Evolutionary conservation across 345 rosid genomes (phyloP).

Genomic region (Rhizophora apiculata): DNA sequence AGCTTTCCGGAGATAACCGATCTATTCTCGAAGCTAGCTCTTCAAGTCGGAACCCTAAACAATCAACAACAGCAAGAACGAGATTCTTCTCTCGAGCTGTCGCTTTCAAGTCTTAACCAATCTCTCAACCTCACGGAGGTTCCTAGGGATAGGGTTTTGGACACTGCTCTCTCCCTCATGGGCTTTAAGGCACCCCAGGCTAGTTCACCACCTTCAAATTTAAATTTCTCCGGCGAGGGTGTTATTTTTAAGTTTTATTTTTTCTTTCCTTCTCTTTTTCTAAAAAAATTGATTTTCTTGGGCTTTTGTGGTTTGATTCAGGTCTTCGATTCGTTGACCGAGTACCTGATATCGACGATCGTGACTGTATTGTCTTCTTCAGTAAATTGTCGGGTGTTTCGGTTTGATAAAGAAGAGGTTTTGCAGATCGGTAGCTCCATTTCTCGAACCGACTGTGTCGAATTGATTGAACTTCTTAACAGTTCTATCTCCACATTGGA

Average conservation of each 20-base stretch:
- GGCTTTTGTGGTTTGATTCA: slow-evolving; percentile 14
- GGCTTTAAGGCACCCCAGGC: slow-evolving; percentile 76
- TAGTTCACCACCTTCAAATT: neutral
- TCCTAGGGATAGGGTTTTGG: slow-evolving; percentile 51
- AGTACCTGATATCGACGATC: slow-evolving; percentile 55
- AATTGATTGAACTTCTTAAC: slow-evolving; percentile 42
- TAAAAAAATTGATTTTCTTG: neutral
- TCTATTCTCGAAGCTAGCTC: slow-evolving; percentile 51
- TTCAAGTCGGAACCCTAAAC: slow-evolving; percentile 27
- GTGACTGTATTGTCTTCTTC: slow-evolving; percentile 53
- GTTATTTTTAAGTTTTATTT: neutral
- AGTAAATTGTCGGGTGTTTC: slow-evolving; percentile 32
- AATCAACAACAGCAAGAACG: slow-evolving; percentile 15
- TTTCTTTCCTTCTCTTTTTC: neutral
- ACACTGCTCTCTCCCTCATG: slow-evolving; percentile 60
- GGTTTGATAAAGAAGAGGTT: slow-evolving; percentile 36
- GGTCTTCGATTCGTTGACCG: slow-evolving; percentile 62
- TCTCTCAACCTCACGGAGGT: slow-evolving; percentile 50
- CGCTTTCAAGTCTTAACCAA: slow-evolving; percentile 50
- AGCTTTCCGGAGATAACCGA: slow-evolving; percentile 26
- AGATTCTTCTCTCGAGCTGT: slow-evolving; percentile 30
- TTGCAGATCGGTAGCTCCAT: slow-evolving; percentile 55
- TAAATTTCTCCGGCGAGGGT: too few species aligned
- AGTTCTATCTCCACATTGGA: slow-evolving; percentile 40
- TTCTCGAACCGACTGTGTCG: slow-evolving; percentile 34